Conservation (phyloP, 176 grass and related monocot species). For the Triticum monococcum region DNA sequence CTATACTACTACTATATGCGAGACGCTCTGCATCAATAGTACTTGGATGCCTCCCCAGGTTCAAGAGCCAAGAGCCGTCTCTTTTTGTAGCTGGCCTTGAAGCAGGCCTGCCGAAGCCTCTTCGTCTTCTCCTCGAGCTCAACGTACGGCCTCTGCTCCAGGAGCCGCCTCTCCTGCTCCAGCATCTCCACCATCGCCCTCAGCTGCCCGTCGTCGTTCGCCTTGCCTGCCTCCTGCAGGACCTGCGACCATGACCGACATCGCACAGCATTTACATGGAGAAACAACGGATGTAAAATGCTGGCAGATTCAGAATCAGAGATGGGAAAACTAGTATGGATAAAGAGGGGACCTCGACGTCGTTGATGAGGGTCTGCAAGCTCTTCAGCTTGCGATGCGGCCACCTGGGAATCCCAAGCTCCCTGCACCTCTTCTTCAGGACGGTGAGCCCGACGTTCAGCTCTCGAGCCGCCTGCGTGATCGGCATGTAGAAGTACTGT, state of each 20-base stretch:
- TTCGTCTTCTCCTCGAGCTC: conserved; percentile 64
- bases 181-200: conserved; percentile 45
- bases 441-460: conserved; percentile 62
- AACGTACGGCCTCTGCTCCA: conserved; percentile 57
- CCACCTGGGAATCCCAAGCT: conserved; percentile 69
- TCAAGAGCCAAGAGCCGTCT: conserved; percentile 40
- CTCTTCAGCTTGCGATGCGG: conserved; percentile 82
- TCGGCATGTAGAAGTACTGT: conserved; percentile 69
- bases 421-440: conserved; percentile 69
- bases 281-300: not conserved
- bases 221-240: conserved; percentile 49
- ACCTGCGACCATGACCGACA: not conserved
- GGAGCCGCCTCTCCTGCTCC: conserved; percentile 45
- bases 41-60: conserved; percentile 17
- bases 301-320: not conserved
- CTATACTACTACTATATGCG: not conserved
- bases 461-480: conserved; percentile 51
- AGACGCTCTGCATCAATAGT: not conserved
- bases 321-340: not conserved
- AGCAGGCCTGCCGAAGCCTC: conserved; percentile 72
- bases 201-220: conserved; percentile 21
- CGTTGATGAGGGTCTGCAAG: conserved; percentile 54
- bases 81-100: conserved; percentile 75
- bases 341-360: conserved; percentile 47
- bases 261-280: not conserved